phyloP scores from a whole-genome alignment of 139 green algal species.

The Chlorella vulgaris region DNA sequence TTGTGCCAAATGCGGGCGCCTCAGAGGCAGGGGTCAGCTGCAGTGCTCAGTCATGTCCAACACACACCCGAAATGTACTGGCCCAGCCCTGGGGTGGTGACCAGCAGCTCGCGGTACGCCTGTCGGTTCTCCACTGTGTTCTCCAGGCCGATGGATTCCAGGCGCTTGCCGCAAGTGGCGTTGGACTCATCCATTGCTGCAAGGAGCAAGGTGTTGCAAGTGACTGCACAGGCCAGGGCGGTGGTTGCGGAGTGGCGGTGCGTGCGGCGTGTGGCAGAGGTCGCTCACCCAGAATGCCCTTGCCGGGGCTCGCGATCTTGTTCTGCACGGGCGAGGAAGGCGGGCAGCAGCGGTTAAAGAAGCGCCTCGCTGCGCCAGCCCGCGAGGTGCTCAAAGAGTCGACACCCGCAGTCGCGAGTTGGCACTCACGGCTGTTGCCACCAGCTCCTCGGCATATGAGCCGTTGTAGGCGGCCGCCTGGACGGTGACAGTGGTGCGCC shows the following conservation, averaged over 20 bases:
- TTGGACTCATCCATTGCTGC: constrained; percentile 95
- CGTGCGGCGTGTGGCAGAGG: too few relatives aligned
- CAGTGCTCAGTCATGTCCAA: background rate
- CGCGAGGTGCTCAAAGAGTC: background rate
- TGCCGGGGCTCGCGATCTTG: constrained; percentile 83
- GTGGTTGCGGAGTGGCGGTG: too few relatives aligned
- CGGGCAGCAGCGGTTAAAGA: background rate
- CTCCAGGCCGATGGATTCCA: constrained; percentile 97
- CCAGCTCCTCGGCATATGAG: constrained; percentile 29
- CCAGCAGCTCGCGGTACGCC: constrained; percentile 95
- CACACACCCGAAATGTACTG: constrained; percentile 84
- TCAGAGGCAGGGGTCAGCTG: too few relatives aligned
- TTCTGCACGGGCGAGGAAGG: constrained; percentile 55
- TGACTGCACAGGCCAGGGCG: background rate
- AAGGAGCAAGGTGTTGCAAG: background rate
- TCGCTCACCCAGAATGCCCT: constrained; percentile 87
- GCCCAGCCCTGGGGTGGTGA: constrained; percentile 89
- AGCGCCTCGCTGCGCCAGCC: too few relatives aligned
- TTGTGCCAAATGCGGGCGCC: too few relatives aligned
- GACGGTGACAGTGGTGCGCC: background rate
- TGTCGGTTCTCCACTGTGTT: constrained; percentile 99
- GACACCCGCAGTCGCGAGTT: too few relatives aligned
- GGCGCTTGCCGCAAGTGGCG: constrained; percentile 86
- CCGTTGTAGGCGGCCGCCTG: constrained; percentile 29
- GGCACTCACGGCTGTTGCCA: constrained; percentile 15